Conservation (phyloP, 352 stramenopile genomes). For the Globisporangium nagaii region DNA sequence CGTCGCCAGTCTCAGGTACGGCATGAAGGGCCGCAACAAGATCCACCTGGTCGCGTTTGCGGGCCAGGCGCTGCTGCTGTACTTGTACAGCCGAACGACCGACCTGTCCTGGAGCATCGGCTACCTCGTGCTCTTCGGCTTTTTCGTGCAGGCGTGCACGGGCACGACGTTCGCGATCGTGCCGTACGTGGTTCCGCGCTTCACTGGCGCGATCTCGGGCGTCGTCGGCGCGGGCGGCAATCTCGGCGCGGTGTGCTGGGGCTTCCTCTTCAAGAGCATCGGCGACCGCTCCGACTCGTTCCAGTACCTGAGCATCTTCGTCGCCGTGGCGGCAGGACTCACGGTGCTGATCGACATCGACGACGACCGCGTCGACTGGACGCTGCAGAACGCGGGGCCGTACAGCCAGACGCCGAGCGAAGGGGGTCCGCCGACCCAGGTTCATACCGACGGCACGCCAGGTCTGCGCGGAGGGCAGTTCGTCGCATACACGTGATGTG, state of each 20-base stretch:
- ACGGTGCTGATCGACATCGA: constrained; percentile 6
- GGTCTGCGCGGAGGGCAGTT: neutral
- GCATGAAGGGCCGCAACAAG: constrained; percentile 84
- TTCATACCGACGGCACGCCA: neutral
- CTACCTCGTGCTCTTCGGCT: constrained; percentile 78
- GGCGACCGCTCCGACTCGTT: constrained; percentile 15
- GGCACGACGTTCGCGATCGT: constrained; percentile 54
- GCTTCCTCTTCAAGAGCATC: constrained; percentile 34
- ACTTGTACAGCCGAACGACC: constrained; percentile 72
- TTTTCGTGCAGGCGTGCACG: constrained; percentile 78
- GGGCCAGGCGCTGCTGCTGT: constrained; percentile 70
- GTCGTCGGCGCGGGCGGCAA: constrained; percentile 37
- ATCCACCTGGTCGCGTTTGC: constrained; percentile 73
- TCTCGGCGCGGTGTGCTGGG: constrained; percentile 30
- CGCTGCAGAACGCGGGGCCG: neutral
- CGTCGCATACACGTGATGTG: constrained; percentile 1
- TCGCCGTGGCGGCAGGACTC: constrained; percentile 8
- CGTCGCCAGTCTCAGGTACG: constrained; percentile 55
- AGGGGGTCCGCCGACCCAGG: neutral
- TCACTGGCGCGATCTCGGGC: constrained; percentile 31
- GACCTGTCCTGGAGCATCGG: constrained; percentile 47
- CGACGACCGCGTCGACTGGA: neutral
- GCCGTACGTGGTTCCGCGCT: constrained; percentile 39
- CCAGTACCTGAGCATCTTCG: constrained; percentile 25
- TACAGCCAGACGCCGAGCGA: constrained; percentile 1